A percentile compares a stretch with the other conserved stretches of the same genome.
phyloP scores from a whole-genome alignment of 768 basidiomycete genomes.

The Kwoniella heveanensis region DNA sequence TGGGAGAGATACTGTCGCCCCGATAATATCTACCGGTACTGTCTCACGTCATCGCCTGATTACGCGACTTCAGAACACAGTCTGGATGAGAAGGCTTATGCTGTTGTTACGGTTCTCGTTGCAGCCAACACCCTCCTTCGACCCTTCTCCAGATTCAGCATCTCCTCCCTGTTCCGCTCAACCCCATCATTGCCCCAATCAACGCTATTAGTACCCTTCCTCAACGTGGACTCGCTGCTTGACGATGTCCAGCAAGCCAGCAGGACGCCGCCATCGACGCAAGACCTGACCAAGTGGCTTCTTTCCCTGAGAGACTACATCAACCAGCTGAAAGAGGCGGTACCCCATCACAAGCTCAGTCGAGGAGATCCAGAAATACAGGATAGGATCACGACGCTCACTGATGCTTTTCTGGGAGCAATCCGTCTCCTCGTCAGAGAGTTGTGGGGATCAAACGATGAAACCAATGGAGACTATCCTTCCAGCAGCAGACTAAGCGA shows the following conservation, averaged over 20 bases:
- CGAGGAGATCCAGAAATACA: background rate
- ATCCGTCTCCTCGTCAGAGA: constrained; percentile 5
- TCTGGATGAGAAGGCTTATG: too few species aligned
- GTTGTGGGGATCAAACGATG: background rate
- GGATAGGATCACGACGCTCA: background rate
- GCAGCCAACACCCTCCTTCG: constrained; percentile 7
- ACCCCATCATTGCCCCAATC: background rate
- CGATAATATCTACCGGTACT: too few species aligned
- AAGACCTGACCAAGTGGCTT: constrained; percentile 8
- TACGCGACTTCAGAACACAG: too few species aligned
- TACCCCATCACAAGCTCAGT: background rate
- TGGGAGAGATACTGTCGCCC: too few species aligned
- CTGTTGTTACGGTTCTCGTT: background rate
- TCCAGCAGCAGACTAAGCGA: background rate
- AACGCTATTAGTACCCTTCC: background rate
- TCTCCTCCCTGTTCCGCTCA: constrained; percentile 15
- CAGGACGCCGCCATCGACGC: background rate
- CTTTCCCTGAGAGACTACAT: constrained; percentile 10
- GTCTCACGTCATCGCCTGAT: too few species aligned
- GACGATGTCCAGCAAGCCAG: background rate
- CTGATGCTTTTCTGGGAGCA: constrained; percentile 6
- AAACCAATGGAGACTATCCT: background rate
- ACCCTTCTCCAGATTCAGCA: constrained; percentile 9
- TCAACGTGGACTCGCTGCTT: background rate
- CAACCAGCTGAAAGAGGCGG: constrained; percentile 8